Evolutionary conservation across 2,329 filamentous ascomycete species (phyloP).

Genomic region (Neopestalotiopsis rosae): DNA sequence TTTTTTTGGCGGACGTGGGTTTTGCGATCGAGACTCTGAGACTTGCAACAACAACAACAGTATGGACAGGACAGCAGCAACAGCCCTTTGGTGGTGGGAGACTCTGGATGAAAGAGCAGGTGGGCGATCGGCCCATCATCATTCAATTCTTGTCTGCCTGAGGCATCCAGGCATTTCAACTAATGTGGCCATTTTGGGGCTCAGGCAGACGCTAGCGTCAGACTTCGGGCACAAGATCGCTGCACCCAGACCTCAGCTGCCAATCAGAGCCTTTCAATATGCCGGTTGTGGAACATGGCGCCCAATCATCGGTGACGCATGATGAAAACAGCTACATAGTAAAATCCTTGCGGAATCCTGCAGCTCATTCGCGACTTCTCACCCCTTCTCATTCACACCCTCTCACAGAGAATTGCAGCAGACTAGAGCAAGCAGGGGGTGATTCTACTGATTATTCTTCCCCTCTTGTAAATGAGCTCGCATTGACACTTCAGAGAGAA

Average conservation of each 20-base stretch:
- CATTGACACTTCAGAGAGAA: not conserved
- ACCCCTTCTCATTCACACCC: not conserved
- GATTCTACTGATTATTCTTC: not conserved
- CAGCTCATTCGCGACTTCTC: slow-evolving; percentile 5
- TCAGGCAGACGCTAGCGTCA: slow-evolving; percentile 12
- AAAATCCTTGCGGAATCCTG: slow-evolving; percentile 8
- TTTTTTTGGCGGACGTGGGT: slow-evolving; percentile 5
- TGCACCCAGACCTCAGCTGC: slow-evolving; percentile 12
- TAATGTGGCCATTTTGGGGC: not conserved
- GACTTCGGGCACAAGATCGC: slow-evolving; percentile 14
- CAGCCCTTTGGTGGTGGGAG: slow-evolving; percentile 22
- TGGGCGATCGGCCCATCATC: slow-evolving; percentile 7
- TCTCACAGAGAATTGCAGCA: not conserved
- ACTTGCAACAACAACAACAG: slow-evolving; percentile 6
- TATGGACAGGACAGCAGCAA: not conserved
- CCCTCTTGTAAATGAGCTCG: not conserved
- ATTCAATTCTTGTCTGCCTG: slow-evolving; percentile 6
- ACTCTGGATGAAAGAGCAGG: slow-evolving; percentile 14
- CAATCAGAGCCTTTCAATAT: not conserved
- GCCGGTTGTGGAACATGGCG: not conserved
- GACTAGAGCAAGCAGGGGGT: not conserved
- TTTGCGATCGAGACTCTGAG: slow-evolving; percentile 10
- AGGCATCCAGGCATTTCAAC: not conserved
- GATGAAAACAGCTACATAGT: slow-evolving; percentile 12
- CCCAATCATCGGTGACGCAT: slow-evolving; percentile 13